Evolutionary conservation across 495 filamentous ascomycete species (phyloP).

Genomic region (Cladorrhinum samala): DNA sequence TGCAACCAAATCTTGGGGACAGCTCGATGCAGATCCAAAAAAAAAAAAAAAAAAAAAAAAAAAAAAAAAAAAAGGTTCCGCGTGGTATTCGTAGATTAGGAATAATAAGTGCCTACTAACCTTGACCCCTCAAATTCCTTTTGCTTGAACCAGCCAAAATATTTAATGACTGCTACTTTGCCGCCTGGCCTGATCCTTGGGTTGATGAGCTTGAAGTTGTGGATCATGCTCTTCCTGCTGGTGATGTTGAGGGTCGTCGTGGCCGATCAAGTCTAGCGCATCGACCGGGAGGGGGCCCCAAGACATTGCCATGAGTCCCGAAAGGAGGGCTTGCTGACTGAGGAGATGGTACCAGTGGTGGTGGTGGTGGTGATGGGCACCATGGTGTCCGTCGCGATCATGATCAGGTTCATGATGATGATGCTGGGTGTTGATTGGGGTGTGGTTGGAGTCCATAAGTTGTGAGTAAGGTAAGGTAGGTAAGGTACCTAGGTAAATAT

Average conservation of each 20-base stretch:
- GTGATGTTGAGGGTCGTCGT: background rate
- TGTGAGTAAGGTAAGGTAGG: no score
- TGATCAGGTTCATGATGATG: background rate
- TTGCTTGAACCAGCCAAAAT: no score
- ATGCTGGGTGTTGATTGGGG: background rate
- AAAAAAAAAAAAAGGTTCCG: no score
- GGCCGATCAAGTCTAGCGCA: background rate
- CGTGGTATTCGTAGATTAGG: no score
- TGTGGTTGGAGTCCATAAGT: no score
- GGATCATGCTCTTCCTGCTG: background rate
- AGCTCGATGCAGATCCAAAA: no score
- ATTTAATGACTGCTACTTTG: background rate
- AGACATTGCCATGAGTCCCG: slow-evolving; percentile 2
- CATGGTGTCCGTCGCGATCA: background rate
- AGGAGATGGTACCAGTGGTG: background rate
- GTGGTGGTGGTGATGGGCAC: background rate
- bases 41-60: no score
- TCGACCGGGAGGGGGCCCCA: background rate
- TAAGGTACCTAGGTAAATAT: no score
- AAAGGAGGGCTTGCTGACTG: slow-evolving; percentile 1
- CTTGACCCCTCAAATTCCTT: no score
- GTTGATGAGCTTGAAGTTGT: no score
- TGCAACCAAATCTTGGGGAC: no score
- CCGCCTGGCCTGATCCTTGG: background rate
- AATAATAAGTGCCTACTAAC: no score